Conservation (phyloP, 176 grass and related monocot species). For the Tillandsia leiboldiana region DNA sequence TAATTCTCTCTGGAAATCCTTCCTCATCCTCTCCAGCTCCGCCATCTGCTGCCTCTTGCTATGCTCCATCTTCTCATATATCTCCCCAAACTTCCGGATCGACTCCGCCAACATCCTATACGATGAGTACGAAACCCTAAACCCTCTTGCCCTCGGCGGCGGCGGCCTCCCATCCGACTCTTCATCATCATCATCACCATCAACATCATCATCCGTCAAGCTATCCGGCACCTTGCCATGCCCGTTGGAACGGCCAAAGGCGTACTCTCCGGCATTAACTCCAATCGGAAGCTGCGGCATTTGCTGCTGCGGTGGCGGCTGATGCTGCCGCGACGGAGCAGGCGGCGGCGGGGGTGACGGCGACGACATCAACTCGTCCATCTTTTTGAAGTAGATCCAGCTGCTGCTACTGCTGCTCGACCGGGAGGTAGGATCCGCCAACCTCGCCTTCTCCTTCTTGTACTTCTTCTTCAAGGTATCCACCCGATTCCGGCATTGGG, state of each 20-base stretch:
- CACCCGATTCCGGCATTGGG: slow-evolving; percentile 76
- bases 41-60: slow-evolving; percentile 53
- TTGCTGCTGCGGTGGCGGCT: slow-evolving; percentile 22
- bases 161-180: slow-evolving; percentile 8
- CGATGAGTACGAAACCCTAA: slow-evolving; percentile 13
- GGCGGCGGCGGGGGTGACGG: background rate
- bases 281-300: slow-evolving; percentile 40
- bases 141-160: background rate
- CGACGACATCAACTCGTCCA: slow-evolving; percentile 39
- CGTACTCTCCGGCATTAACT: slow-evolving; percentile 24
- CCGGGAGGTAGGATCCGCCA: slow-evolving; percentile 13
- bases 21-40: slow-evolving; percentile 64
- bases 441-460: slow-evolving; percentile 55
- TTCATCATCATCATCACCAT: background rate
- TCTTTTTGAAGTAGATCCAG: slow-evolving; percentile 74
- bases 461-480: slow-evolving; percentile 80
- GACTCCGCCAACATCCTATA: slow-evolving; percentile 41
- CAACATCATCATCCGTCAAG: slow-evolving; percentile 14
- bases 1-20: slow-evolving; percentile 66
- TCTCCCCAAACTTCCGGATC: slow-evolving; percentile 51
- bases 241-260: slow-evolving; percentile 19
- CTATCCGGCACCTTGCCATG: background rate
- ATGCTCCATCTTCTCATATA: slow-evolving; percentile 60
- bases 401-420: slow-evolving; percentile 5
- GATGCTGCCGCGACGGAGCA: slow-evolving; percentile 4